These are phyloP conservation scores for Peterozyma toletana DNA, from an alignment of 805 yeast genomes.

Conservation along the genomic window DNA sequence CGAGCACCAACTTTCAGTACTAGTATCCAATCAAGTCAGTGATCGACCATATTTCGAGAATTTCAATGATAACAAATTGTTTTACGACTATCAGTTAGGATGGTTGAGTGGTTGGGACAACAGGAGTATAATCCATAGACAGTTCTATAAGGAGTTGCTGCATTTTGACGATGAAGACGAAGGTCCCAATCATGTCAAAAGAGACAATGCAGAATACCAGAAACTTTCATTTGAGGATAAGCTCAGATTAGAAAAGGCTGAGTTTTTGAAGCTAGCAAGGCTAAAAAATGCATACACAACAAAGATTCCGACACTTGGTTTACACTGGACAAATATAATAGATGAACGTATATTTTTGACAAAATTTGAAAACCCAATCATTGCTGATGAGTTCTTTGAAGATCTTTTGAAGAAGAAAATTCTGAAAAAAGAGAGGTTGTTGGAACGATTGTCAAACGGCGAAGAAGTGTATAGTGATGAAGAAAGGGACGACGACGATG, in stretches of 20 bases:
- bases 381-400: conserved; percentile 24
- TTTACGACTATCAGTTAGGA: conserved; percentile 60
- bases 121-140: conserved; percentile 24
- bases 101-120: conserved; percentile 73
- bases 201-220: neutral
- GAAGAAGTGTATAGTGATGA: conserved; percentile 7
- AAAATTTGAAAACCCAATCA: conserved; percentile 33
- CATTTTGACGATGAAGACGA: neutral
- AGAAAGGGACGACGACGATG: conserved; percentile 10
- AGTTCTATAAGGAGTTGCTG: conserved; percentile 8
- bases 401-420: conserved; percentile 4
- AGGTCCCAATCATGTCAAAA: neutral
- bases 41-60: conserved; percentile 40
- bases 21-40: conserved; percentile 76
- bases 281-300: conserved; percentile 13
- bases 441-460: neutral
- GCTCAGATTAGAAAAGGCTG: too few relatives aligned
- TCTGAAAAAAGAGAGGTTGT: conserved; percentile 17
- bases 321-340: conserved; percentile 45
- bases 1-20: conserved; percentile 46
- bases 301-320: conserved; percentile 47
- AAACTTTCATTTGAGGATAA: neutral
- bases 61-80: conserved; percentile 27
- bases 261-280: neutral
- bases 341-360: conserved; percentile 40